Base-by-base conservation (phyloP, 805 yeast genomes). In the Ascoidea rubescens region DNA sequence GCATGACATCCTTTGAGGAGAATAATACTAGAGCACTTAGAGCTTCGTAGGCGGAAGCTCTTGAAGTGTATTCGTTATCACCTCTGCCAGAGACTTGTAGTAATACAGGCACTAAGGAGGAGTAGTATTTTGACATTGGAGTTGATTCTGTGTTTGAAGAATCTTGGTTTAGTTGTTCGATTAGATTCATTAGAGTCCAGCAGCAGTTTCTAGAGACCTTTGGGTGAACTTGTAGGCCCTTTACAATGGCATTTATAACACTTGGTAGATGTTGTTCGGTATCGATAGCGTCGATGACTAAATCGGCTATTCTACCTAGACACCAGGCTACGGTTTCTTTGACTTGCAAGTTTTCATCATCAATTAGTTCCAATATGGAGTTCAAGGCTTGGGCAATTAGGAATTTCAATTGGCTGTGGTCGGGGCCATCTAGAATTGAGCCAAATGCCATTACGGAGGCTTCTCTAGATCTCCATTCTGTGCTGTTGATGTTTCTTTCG, bases 391-490 rank as follows among this genome's bases (percentile, higher is more conserved):
- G 91, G 42, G 76, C 79, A 56, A 91, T 83, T 51, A 89, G 74
- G 5, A 69, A 67, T 50, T 78, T 78, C 60, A 88, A 72, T 61
- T 84, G 83, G 2, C 75, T 79, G 51, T 79, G 77, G 56, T 86
- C 90, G 33, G 96, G 96, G 21, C 99, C 99, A 60, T 89, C 98
- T 60, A 93, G 74, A 54, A 93, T 87, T 10, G 97, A 89, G 42
- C 99, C 99, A 65, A 93, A 93, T 0, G 99, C 97, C 99, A 93
- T 93, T 5, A 93, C 96, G 1, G 98, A 95, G 31, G 98, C 98
- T 70, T 93, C 99, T 61, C 96, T 82, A 52, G 79, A 70, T 67
- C 93, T 79, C 99, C 99, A 93, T 53, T 73, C 70, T 14, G 68
- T 60, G 17, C 77, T 70, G 2, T 67, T 66, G 51, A 93, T 76